phyloP scores from a whole-genome alignment of 208 protist genomes.

The Naegleria fowleri region DNA sequence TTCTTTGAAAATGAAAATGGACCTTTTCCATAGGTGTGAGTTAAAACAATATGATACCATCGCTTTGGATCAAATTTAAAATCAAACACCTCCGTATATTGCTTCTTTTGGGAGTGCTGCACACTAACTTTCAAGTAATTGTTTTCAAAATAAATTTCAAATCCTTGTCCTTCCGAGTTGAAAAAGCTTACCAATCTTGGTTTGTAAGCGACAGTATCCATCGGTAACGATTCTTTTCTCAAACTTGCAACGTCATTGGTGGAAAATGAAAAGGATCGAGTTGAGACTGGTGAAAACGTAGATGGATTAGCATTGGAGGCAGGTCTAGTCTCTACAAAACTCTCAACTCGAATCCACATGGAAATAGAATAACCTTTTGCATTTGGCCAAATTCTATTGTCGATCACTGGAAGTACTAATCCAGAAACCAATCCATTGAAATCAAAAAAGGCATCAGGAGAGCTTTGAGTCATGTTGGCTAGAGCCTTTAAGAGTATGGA shows the following conservation, averaged over 20 bases:
- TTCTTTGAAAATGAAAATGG: neutral
- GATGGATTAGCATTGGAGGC: neutral
- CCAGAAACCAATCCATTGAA: constrained; percentile 18
- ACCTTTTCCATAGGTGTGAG: neutral
- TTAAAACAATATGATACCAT: constrained; percentile 20
- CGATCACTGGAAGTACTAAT: neutral
- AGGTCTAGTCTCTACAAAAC: neutral
- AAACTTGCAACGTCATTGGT: neutral
- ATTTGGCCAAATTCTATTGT: neutral
- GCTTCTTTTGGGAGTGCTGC: neutral
- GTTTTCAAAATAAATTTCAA: constrained; percentile 30
- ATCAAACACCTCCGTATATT: neutral
- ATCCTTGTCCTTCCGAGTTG: neutral
- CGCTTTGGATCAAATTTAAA: constrained; percentile 5
- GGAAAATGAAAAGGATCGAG: neutral
- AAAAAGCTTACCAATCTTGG: constrained; percentile 15
- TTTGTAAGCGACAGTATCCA: neutral
- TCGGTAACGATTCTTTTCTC: neutral
- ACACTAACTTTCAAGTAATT: neutral
- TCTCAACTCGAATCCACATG: constrained; percentile 24
- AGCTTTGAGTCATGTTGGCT: neutral
- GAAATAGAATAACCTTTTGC: constrained; percentile 26
- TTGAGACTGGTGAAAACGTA: neutral
- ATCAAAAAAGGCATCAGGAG: constrained; percentile 19
- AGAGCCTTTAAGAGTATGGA: neutral